Conservation (phyloP, 164 flowering plant species). For the Chloranthus sessilifolius region DNA sequence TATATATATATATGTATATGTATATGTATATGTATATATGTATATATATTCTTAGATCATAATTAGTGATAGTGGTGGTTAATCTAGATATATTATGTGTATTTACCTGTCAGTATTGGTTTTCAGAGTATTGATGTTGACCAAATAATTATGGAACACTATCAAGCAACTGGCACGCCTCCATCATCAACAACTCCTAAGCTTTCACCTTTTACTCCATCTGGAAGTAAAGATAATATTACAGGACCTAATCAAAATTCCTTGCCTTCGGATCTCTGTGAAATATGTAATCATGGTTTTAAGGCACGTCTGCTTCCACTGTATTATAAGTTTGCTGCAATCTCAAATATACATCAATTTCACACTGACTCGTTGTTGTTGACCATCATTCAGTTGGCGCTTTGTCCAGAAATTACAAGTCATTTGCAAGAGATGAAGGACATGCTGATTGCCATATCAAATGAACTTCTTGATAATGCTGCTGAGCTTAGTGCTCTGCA, state of each 20-base stretch:
- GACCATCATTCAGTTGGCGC: slow-evolving; percentile 55
- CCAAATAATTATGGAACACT: slow-evolving; percentile 79
- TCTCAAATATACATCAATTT: slow-evolving; percentile 9
- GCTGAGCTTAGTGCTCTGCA: slow-evolving; percentile 38
- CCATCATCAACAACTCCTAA: slow-evolving; percentile 50
- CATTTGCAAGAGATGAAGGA: slow-evolving; percentile 94
- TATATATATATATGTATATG: too few relatives aligned
- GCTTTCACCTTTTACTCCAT: slow-evolving; percentile 45
- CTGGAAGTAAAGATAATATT: slow-evolving; percentile 15
- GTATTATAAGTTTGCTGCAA: background rate
- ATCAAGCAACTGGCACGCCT: slow-evolving; percentile 66
- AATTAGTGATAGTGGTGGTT: background rate
- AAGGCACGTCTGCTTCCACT: slow-evolving; percentile 41
- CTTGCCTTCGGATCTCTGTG: slow-evolving; percentile 61
- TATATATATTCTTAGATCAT: background rate
- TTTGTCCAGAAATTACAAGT: slow-evolving; percentile 65
- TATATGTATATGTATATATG: background rate
- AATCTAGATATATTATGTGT: too few relatives aligned
- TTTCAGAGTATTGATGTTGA: slow-evolving; percentile 84
- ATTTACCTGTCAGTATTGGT: slow-evolving; percentile 13
- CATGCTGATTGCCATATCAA: slow-evolving; percentile 64
- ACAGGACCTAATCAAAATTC: slow-evolving; percentile 24
- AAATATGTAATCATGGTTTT: slow-evolving; percentile 66
- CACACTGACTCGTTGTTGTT: slow-evolving; percentile 10
- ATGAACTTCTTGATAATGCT: slow-evolving; percentile 80